Base-by-base conservation (phyloP, 208 protist genomes). In the Leishmania turanica region DNA sequence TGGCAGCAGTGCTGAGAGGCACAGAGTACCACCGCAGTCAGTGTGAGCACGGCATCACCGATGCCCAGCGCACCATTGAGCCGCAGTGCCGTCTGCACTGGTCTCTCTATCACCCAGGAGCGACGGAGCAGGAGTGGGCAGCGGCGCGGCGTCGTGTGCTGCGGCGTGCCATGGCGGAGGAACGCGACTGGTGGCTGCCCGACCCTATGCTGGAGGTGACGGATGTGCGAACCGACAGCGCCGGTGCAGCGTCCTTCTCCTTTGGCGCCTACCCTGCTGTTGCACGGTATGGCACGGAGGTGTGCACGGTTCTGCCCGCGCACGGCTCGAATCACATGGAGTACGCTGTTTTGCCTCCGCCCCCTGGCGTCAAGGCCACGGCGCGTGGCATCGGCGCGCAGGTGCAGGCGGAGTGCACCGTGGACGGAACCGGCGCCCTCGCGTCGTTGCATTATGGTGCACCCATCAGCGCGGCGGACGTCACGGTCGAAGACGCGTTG, bases 141-240 rank as follows among this genome's bases (percentile, higher is more conserved):
- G 74, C 77, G 42, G 91, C 81, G 47, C 92, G 95, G 49, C 89
- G 93, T 21, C 51, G 64, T 54, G 93, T 93, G 47, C 87, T 97
- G n/a, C 62, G 86, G 56, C 76, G 75, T 47, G 93, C 95, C 11
- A 89, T 95, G 82, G 58, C 69, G 24, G 75, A 85, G 49, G 92
- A 96, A 77, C 91, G 93, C 15, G 93, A 96, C 78, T 97, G 95
- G 93, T 97, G 92, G 93, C 62, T 92, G 70, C 69, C 85, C 7
- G 93, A 97, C 80, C 90, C 92, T 60, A 89, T 96, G 49, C 84
- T 97, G n/a, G 86, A 93, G 65, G 90, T 95, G 56, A 60, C 58
- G 17, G 91, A 93, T 73, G 71, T 87, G 13, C 77, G 87, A 27
- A 91, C 90, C 4, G 90, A 75, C 78, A 92, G 77, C 83, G 80